These are phyloP conservation scores for Suhomyces choctaworum DNA, from an alignment of 1,139 yeast genomes.

Conservation along the genomic window DNA sequence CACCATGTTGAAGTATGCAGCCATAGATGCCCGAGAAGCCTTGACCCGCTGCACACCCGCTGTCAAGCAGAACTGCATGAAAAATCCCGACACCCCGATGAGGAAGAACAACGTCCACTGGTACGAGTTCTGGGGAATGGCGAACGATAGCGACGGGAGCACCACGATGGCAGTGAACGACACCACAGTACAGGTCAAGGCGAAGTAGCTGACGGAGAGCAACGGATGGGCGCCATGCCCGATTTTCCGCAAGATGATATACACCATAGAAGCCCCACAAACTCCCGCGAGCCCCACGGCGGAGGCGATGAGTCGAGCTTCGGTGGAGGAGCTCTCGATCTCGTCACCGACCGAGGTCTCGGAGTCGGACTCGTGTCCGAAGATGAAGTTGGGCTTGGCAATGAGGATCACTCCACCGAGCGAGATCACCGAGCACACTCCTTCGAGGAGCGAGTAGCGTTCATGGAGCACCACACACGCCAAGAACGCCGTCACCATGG, in stretches of 20 bases:
- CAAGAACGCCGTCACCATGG: slow-evolving; percentile 72
- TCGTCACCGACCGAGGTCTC: slow-evolving; percentile 33
- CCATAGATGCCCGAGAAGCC: slow-evolving; percentile 76
- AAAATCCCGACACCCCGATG: slow-evolving; percentile 77
- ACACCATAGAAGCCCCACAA: slow-evolving; percentile 68
- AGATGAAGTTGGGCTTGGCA: slow-evolving; percentile 77
- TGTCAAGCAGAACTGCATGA: slow-evolving; percentile 76
- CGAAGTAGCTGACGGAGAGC: slow-evolving; percentile 74
- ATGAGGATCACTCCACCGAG: slow-evolving; percentile 75
- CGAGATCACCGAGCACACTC: slow-evolving; percentile 66
- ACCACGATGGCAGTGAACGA: slow-evolving; percentile 55
- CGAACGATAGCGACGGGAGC: slow-evolving; percentile 61
- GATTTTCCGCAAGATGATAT: slow-evolving; percentile 69
- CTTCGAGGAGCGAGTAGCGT: slow-evolving; percentile 66
- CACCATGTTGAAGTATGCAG: slow-evolving; percentile 72
- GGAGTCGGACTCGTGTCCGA: slow-evolving; percentile 45
- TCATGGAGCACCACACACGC: slow-evolving; percentile 73
- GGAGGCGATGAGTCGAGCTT: slow-evolving; percentile 55
- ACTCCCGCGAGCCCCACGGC: slow-evolving; percentile 69
- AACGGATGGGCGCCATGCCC: slow-evolving; percentile 81
- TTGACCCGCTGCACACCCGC: slow-evolving; percentile 81
- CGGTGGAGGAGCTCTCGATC: slow-evolving; percentile 42
- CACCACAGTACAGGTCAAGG: slow-evolving; percentile 58
- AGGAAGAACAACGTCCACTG: slow-evolving; percentile 67
- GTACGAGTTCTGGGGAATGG: slow-evolving; percentile 53